Evolutionary conservation across 2,329 filamentous ascomycete genomes (phyloP), one percentile per base, ranked within the genome.

Genomic region (Ceratocystis huliohia): DNA sequence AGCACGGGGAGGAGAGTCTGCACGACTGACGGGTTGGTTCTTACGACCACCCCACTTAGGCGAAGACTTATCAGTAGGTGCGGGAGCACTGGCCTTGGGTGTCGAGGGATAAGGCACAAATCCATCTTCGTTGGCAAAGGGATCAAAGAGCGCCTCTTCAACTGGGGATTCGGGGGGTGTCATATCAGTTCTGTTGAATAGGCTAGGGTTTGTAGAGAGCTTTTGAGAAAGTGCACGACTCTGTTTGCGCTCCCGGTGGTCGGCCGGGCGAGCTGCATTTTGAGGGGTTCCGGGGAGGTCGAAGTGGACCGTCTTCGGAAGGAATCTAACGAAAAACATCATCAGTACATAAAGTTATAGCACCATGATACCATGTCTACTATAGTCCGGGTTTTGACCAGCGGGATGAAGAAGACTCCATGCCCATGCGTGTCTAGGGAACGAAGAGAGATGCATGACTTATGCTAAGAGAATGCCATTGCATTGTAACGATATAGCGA

Each of bases 271-370:
- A 64, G 74, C 74, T 70, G 71, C 74, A 68, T 73, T 77, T 67
- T 75, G 76, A 64, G 79, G 78, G 41, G 79, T 80, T 48, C 81
- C 80, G 10, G 84, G 83, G 66, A 89, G 80, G 71, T 87, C 86
- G 75, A 97, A 97, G 75, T 96, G 87, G 72, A 96, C 81, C 50
- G 93, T 97, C 75, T 96, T 92, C 44, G 93, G 93, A 45, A 96
- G 83, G 74, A 96, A 96, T 67, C 92, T 96, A 73, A 10, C 33
- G 3, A 17, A 5, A 45, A 45, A 28, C 33, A n/a, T 1, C 30
- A 17, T 59, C 56, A 59, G 56, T 37, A 33, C 33, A n/a, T 37
- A 5, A 37, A 25, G 28, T 33, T 30, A 33, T 28, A 20, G 22
- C 48, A 25, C 22, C 1, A 53, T 25, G 48, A 53, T 53, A 15